These are phyloP conservation scores for Colletotrichum sansevieriae DNA, from an alignment of 2,329 filamentous ascomycete genomes.

Conservation along the genomic window DNA sequence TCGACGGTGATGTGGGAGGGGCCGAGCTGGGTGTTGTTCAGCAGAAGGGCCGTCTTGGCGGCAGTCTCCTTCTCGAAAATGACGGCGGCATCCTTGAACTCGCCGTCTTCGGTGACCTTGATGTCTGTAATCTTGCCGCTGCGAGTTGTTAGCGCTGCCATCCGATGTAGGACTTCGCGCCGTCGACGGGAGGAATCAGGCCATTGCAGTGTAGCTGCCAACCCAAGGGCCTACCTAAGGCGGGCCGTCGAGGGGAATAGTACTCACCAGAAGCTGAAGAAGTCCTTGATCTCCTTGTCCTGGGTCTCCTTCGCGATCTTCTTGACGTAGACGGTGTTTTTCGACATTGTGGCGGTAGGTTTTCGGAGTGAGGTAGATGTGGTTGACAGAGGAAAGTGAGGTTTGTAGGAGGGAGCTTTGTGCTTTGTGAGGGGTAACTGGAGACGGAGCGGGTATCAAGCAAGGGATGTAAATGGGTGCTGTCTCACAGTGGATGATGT, in stretches of 20 bases:
- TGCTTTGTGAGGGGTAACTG: constrained; percentile 35
- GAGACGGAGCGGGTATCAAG: constrained; percentile 37
- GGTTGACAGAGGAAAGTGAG: constrained; percentile 8
- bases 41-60: constrained; percentile 94
- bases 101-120: constrained; percentile 77
- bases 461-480: constrained; percentile 19
- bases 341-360: constrained; percentile 63
- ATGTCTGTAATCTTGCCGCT: constrained; percentile 93
- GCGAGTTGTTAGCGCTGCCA: constrained; percentile 39
- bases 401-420: constrained; percentile 36
- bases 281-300: constrained; percentile 93
- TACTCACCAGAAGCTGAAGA: constrained; percentile 94
- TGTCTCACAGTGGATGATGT: constrained; percentile 31
- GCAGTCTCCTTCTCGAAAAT: constrained; percentile 97
- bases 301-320: constrained; percentile 86
- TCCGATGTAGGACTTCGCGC: neutral
- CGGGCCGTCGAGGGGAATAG: neutral
- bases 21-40: constrained; percentile 96
- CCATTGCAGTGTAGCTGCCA: constrained; percentile 9
- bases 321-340: constrained; percentile 83
- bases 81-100: constrained; percentile 87
- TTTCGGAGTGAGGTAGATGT: constrained; percentile 17
- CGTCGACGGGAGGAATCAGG: constrained; percentile 5
- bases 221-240: no score
- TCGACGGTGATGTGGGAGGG: constrained; percentile 84